Evolutionary conservation across 2,329 filamentous ascomycete species (phyloP), one percentile per base, ranked within the genome.

Genomic region (Bipolaris bicolor): DNA sequence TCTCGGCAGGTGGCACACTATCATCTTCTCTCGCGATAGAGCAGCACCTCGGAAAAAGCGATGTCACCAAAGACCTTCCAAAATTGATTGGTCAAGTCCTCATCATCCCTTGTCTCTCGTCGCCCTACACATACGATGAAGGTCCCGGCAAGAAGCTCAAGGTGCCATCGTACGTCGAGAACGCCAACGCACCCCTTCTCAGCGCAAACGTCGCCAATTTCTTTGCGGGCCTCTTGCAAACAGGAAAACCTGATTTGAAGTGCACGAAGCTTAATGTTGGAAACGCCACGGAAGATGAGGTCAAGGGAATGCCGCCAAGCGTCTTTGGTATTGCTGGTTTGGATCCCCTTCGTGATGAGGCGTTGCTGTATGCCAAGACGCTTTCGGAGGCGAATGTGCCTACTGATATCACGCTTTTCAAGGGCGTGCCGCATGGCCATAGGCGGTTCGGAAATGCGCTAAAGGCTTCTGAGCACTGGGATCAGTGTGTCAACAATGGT

Each of bases 391-490:
- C 79, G 48, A 80, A 80, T 75, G 81, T 86, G 0, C 78, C 83
- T 0, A 84, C 82, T 0, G 71, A 82, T 52, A 69, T 81, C 0
- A 72, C 78, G 53, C 60, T 86, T 0, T 85, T 84, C 66, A 78
- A 74, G 24, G 83, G 84, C 0, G 69, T 86, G 0, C 84, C 84
- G 0, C 84, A 86, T 70, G 80, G 79, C 0, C 84, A 84, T 62
- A 69, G 79, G 41, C 83, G 78, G 9, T 81, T 78, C 54, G 78
- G 78, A 3, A 72, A 76, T 9, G 73, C 69, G n/a, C 48, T 82
- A 7, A 71, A 75, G 11, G 76, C 74, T 24, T 76, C 71, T 5
- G 68, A 72, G 29, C 64, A 76, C 33, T 82, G 79, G 79, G 80
- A 83, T 48, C 63, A 70, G 26, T 76, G 79, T 9, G 72, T 81